Evolutionary conservation across 139 green algal genomes (phyloP), one percentile per base, ranked within the genome.

Genomic region (Diplosphaera chodatii): DNA sequence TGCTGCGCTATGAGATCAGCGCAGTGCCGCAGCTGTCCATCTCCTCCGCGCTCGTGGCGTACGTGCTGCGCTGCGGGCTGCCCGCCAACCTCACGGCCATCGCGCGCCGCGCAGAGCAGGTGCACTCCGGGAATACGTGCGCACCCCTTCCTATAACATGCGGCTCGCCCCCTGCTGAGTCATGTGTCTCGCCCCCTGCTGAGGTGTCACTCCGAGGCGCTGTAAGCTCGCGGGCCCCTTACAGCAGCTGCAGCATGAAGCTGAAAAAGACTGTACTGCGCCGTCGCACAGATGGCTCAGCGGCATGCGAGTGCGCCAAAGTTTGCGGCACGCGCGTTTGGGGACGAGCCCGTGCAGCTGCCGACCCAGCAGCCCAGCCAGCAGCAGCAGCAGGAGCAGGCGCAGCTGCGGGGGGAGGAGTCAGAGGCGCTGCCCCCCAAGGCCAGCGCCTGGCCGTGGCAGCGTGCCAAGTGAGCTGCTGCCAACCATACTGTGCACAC

Each of bases 31-130:
- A 72, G 31, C 55, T 77, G 63, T 56, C 70, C 27, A 66, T 89
- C 41, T 80, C 83, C 25, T 71, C 67, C 31, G 32, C 74, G 1
- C 64, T 89, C 27, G 71, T 85, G n/a, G 72, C 70, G n/a, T 73
- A 78, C 33, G 73, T 89, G 0, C 69, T 89, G 23, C 69, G 74
- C 6, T 71, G 77, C 13, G 83, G 83, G 8, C 76, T 89, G 59
- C 83, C 83, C 18, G 76, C 76, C 40, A 89, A 89, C 78, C 72
- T 89, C 18, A 56, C 37, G 1, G 83, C 83, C 0, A 56, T 89
- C 30, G 78, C 70, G 2, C 63, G 66, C 15, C 64, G 70, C 28
- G 83, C 83, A 18, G 83, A 88, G 41, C 30, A 83, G 70, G 72
- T 83, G 56, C 10, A 10, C 37, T 48, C 8, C 8, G 6, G n/a